Evolutionary conservation across 345 rosid species (phyloP).

Genomic region (Alliaria petiolata): DNA sequence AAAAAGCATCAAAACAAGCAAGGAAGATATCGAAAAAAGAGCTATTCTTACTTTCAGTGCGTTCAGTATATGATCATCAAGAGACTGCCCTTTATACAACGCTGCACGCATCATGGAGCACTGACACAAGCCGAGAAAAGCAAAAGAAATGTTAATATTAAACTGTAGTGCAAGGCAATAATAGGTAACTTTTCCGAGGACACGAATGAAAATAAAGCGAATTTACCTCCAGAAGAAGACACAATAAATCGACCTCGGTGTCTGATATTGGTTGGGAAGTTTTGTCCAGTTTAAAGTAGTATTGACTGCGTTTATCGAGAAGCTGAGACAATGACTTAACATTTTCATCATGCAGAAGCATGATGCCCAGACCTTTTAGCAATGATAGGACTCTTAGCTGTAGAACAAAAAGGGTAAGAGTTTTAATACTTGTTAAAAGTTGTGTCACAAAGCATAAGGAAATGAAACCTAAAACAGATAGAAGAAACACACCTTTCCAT

Average conservation of each 20-base stretch:
- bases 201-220: not conserved
- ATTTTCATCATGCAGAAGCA: constrained; percentile 49
- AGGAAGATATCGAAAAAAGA: not conserved
- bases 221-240: constrained; percentile 83
- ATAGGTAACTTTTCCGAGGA: not conserved
- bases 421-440: not conserved
- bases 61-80: constrained; percentile 47
- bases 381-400: constrained; percentile 74
- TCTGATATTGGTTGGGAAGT: constrained; percentile 50
- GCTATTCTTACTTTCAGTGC: constrained; percentile 61
- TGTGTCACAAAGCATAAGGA: not conserved
- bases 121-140: constrained; percentile 41
- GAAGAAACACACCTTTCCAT: constrained; percentile 60
- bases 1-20: constrained; percentile 2
- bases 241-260: constrained; percentile 60
- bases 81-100: constrained; percentile 30
- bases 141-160: constrained; percentile 16
- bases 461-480: constrained; percentile 12
- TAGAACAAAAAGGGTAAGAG: constrained; percentile 14
- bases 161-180: not conserved
- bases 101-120: constrained; percentile 48
- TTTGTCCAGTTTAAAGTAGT: constrained; percentile 37
- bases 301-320: constrained; percentile 52
- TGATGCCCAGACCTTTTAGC: constrained; percentile 71
- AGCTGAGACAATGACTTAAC: constrained; percentile 57